Base-by-base conservation (phyloP, 2,329 filamentous ascomycete genomes). In the Aspergillus fumigatiaffinis region DNA sequence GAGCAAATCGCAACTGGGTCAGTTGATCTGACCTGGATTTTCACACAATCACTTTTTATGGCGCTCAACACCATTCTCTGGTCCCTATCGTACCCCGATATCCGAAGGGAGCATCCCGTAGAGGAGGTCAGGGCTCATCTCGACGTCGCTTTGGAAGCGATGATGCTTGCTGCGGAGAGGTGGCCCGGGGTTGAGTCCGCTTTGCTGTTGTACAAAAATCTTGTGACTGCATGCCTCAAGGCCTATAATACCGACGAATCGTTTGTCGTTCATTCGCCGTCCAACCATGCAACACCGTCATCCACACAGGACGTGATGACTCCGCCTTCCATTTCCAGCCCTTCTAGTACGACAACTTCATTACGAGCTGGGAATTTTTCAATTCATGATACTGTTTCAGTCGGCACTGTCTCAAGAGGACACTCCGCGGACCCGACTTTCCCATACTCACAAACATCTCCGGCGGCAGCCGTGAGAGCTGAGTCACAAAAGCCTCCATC, bases 1-100 rank as follows among this genome's bases (percentile, higher is more conserved):
- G 87, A 89, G 66, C 92, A 96, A 72, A 88, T 96, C 68, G 84
- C 88, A 63, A 86, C 83, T 17, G 83, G 84, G 14, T 87, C 86
- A 23, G 85, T 94, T 10, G 93, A 97, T 69, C 81, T 97, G 59
- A 97, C 92, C 0, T 97, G 93, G 93, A 88, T 96, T 47, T 96
- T 96, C 68, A 85, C 96, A 1, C 83, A 96, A 57, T 87, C 89
- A 21, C 83, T 97, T 44, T 97, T 95, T 77, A 94, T 95, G 86
- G 87, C 90, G 4, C 83, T 97, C 56, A 97, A 96, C 70, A 92
- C 91, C 4, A 84, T 97, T 51, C 82, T 99, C 0, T 99, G 94
- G 94, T 86, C 90, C 1, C 83, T 96, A 7, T 96, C 92, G 1
- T 97, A 96, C 68, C 83, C 88, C 3, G 89, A 93, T 63, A 87